These are phyloP conservation scores for Populus alba DNA, from an alignment of 345 rosid genomes.

Conservation along the genomic window DNA sequence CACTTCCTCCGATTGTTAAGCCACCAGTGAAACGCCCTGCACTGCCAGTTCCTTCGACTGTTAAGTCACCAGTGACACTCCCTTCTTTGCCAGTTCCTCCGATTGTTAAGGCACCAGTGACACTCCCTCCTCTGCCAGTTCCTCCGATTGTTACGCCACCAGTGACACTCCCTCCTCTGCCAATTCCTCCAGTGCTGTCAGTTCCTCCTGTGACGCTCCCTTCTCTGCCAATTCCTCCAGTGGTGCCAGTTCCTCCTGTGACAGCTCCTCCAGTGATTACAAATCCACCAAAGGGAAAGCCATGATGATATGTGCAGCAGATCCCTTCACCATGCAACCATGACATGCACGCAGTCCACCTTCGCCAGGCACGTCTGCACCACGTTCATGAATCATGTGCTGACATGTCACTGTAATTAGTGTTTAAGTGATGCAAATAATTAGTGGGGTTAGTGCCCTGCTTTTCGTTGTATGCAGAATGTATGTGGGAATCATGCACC, in stretches of 20 bases:
- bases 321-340: too few species aligned
- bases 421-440: too few species aligned
- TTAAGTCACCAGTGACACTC: neutral
- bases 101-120: constrained; percentile 11
- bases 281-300: constrained; percentile 20
- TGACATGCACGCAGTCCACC: too few species aligned
- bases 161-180: constrained; percentile 22
- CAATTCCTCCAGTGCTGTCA: neutral
- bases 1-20: constrained; percentile 18
- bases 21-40: constrained; percentile 18
- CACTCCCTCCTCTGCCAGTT: neutral
- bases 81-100: constrained; percentile 29
- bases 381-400: too few species aligned
- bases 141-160: constrained; percentile 25
- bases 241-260: neutral
- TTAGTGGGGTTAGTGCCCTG: too few species aligned
- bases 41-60: constrained; percentile 9
- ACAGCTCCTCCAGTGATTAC: constrained; percentile 6
- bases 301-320: constrained; percentile 14
- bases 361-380: too few species aligned
- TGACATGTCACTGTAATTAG: too few species aligned
- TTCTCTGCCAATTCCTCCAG: neutral
- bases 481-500: too few species aligned
- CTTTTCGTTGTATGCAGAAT: too few species aligned
- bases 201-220: constrained; percentile 18